These are phyloP conservation scores for Teratosphaeriaceae sp. DNA, from an alignment of 2,329 filamentous ascomycete genomes.

Conservation along the genomic window DNA sequence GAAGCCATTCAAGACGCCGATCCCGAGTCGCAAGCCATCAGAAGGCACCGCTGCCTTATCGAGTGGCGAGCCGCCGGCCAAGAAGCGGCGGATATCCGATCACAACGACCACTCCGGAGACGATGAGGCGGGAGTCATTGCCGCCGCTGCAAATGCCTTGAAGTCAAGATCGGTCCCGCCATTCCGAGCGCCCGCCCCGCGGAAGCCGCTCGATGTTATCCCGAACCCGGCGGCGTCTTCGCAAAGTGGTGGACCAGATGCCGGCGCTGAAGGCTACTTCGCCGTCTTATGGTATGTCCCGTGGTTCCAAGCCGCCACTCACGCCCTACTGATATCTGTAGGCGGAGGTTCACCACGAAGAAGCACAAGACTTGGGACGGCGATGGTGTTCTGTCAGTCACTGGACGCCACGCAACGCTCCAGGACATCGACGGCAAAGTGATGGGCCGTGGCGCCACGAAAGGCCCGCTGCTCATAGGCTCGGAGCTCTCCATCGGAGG, in stretches of 20 bases:
- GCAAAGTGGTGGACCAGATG: slow-evolving; percentile 7
- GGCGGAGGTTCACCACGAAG: slow-evolving; percentile 63
- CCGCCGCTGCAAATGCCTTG: slow-evolving; percentile 24
- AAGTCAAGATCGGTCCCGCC: slow-evolving; percentile 18
- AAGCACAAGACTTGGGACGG: slow-evolving; percentile 76
- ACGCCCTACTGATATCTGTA: slow-evolving; percentile 19
- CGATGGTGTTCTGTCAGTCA: slow-evolving; percentile 57
- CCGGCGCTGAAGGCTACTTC: slow-evolving; percentile 34
- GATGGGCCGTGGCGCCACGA: slow-evolving; percentile 52
- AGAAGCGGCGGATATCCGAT: slow-evolving; percentile 36
- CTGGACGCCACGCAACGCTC: slow-evolving; percentile 52
- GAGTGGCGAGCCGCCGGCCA: slow-evolving; percentile 30
- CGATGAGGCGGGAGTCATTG: slow-evolving; percentile 16
- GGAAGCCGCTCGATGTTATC: slow-evolving; percentile 26
- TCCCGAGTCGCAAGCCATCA: slow-evolving; percentile 12
- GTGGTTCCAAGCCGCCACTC: background rate
- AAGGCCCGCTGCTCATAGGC: slow-evolving; percentile 52
- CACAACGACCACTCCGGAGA: slow-evolving; percentile 19
- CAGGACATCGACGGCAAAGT: slow-evolving; percentile 58
- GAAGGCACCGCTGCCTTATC: background rate
- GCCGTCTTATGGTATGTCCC: slow-evolving; percentile 34
- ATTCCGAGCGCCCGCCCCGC: slow-evolving; percentile 16
- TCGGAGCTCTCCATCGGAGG: slow-evolving; percentile 56
- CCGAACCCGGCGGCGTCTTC: slow-evolving; percentile 17
- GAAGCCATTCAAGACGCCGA: slow-evolving; percentile 27